Base-by-base conservation (phyloP, 2,329 filamentous ascomycete genomes). In the Delphinella strobiligena region DNA sequence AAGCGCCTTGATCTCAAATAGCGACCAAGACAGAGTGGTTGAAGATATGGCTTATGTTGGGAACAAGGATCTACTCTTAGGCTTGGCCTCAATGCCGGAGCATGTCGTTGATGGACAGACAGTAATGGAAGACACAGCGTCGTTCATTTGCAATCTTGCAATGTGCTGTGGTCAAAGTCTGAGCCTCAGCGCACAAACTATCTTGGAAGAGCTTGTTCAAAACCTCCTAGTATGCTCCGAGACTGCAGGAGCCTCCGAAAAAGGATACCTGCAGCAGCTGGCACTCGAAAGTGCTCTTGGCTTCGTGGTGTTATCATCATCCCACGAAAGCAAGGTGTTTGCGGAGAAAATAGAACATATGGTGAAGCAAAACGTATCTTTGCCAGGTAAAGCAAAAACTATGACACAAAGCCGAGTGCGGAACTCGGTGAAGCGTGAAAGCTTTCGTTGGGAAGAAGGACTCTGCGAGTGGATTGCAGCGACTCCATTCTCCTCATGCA, bases 391-490 rank as follows among this genome's bases (percentile, higher is more conserved):
- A 19, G 48, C 48, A 5, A 54, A 54, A 18, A 14, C 19, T 11
- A 9, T 11, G 12, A 38, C 18, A 17, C 36, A 19, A 34, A 32
- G 19, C 14, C 19, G n/a, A 14, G n/a, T 24, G 3, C 3, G n/a
- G 30, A 17, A 10, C 18, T 5, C 31, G 9, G n/a, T 14, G 15
- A 35, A 14, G 8, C 16, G 16, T 31, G 14, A 16, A 9, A 30
- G 56, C 3, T 61, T 61, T 38, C 51, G 56, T 16, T 66, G 62
- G 61, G 63, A 67, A 47, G 62, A 64, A 35, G 62, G 61, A 8
- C 59, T 67, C 27, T 61, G 61, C 17, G 64, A 67, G 44, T 67
- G 63, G 63, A 58, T 66, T n/a, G 51, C 54, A 1, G 59, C 54
- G 29, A 65, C 64, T 7, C 63, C 64, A 0, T 58, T 46, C 10